Base-by-base conservation (phyloP, 2,329 filamentous ascomycete genomes). In the Aspergillus versicolor region DNA sequence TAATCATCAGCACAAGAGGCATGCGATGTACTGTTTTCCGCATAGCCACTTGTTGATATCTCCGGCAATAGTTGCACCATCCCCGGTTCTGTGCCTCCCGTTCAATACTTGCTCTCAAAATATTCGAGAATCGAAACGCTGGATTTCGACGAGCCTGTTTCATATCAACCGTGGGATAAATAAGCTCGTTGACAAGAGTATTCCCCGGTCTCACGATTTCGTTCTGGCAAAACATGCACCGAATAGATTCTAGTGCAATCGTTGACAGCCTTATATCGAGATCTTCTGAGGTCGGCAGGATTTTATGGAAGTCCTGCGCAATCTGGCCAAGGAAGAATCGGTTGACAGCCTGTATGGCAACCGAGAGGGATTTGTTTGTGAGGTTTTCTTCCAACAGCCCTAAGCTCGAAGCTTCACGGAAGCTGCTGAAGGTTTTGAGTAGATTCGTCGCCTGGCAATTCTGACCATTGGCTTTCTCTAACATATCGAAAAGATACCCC, bases 391-490 rank as follows among this genome's bases (percentile, higher is more conserved):
- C 94, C 0, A 97, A 80, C 5, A 99, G 80, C 2, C 91, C 90
- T 24, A 96, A 77, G 19, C 86, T 89, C 0, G 84, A 84, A 45
- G 90, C 88, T 78, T 92, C 90, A 2, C 90, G 87, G 60, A 92
- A 88, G 62, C 87, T 88, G 70, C 90, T 92, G 57, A 99, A 87
- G 0, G 92, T 90, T 73, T 94, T 96, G 32, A 97, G 79, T 61
- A 99, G 84, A 69, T 99, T 99, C 0, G 93, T 96, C 13, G 94
- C 94, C 71, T 99, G 94, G 65, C 94, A 99, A 58, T 95, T 96
- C 56, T 92, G 89, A 0, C 92, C 93, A 61, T 89, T 89, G 2
- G 94, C 94, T 72, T 97, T 99, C 67, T 97, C 90, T 22, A 99
- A 82, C 94, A 99, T 99, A 70, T 99, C 95, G 66, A 96, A 95